phyloP scores from a whole-genome alignment of 1,139 yeast genomes.

The Arxiozyma heterogenica region DNA sequence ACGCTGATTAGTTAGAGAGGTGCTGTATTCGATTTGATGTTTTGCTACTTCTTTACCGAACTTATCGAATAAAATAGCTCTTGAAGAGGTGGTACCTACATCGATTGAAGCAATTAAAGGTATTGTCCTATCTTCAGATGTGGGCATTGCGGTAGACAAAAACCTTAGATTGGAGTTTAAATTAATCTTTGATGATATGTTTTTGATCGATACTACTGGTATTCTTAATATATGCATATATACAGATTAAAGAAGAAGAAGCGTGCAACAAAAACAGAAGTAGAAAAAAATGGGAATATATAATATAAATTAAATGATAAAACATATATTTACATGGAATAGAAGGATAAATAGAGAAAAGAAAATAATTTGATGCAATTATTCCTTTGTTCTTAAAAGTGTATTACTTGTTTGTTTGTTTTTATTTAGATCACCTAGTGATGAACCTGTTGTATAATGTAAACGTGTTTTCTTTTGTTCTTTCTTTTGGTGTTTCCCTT shows the following conservation, averaged over 20 bases:
- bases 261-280: neutral
- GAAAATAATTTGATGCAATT: too few relatives aligned
- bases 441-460: neutral
- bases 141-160: neutral
- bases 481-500: neutral
- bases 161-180: neutral
- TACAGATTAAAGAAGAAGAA: neutral
- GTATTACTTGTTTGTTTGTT: neutral
- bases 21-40: constrained; percentile 81
- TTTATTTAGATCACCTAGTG: neutral
- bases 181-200: neutral
- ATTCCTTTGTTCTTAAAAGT: neutral
- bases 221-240: neutral
- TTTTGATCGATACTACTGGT: neutral
- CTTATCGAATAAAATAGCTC: constrained; percentile 72
- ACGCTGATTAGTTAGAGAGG: constrained; percentile 49
- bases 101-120: constrained; percentile 70
- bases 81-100: constrained; percentile 91
- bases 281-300: neutral
- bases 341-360: neutral
- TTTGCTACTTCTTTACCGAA: constrained; percentile 72
- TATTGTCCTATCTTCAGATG: constrained; percentile 4
- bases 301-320: neutral
- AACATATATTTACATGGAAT: neutral
- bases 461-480: neutral